These are phyloP conservation scores for Eucalyptus tenuipes DNA, from an alignment of 345 rosid species.

Conservation along the genomic window DNA sequence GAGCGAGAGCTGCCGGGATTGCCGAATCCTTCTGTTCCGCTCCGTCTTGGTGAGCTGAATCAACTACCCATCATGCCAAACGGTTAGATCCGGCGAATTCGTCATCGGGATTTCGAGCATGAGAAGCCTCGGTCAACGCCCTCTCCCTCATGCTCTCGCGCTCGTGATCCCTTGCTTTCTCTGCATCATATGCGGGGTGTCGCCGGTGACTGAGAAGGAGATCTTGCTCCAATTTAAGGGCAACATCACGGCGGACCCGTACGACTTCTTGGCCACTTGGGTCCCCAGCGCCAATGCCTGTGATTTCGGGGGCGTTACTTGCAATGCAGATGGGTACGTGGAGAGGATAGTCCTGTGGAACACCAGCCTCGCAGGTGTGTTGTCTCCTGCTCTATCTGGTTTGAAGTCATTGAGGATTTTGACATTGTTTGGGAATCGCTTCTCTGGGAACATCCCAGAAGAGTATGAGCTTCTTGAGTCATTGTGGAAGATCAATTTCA, in stretches of 20 bases:
- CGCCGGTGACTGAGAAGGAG: conserved; percentile 43
- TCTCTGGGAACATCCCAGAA: conserved; percentile 68
- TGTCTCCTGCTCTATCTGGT: conserved; percentile 67
- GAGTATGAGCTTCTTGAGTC: conserved; percentile 56
- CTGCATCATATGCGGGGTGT: conserved; percentile 10
- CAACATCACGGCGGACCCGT: conserved; percentile 58
- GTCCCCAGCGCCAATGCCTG: conserved; percentile 47
- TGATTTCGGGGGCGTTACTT: conserved; percentile 58
- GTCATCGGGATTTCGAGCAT: conserved; percentile 31
- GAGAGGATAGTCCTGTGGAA: conserved; percentile 92
- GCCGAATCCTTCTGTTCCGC: not conserved
- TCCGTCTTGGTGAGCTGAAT: not conserved
- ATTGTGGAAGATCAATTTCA: conserved; percentile 88
- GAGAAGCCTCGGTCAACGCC: conserved; percentile 30
- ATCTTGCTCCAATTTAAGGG: conserved; percentile 80
- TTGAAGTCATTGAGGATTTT: conserved; percentile 59
- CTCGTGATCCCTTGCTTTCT: conserved; percentile 27
- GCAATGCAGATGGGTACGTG: conserved; percentile 60
- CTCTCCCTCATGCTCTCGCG: conserved; percentile 31
- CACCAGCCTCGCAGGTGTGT: conserved; percentile 54
- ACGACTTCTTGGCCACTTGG: conserved; percentile 56
- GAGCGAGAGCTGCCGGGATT: not conserved
- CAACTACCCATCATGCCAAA: conserved; percentile 43
- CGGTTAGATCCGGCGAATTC: conserved; percentile 35
- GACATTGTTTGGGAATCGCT: conserved; percentile 78